Percentiles rank a stretch among this genome's conserved stretches.
phyloP scores from a whole-genome alignment of 169 alveolate species.

The Plasmodium inui region DNA sequence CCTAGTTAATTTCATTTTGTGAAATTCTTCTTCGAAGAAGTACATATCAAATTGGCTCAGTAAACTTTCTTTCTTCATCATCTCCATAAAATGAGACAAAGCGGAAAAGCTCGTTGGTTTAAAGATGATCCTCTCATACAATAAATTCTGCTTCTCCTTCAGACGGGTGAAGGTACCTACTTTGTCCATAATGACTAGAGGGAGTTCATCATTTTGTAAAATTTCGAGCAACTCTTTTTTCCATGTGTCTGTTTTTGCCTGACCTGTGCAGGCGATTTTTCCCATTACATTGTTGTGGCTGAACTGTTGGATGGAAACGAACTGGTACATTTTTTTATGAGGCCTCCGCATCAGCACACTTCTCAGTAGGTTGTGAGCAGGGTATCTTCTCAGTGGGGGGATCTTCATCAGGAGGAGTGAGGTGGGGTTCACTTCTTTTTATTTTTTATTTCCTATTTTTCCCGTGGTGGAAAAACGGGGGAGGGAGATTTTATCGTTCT shows the following conservation, averaged over 20 bases:
- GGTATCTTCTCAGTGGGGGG: neutral
- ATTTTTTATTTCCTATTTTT: too few species aligned
- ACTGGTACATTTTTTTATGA: neutral
- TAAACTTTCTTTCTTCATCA: constrained; percentile 11
- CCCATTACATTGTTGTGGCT: constrained; percentile 3
- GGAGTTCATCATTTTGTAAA: neutral
- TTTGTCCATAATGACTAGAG: neutral
- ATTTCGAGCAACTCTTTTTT: constrained; percentile 8
- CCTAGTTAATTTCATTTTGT: constrained; percentile 46
- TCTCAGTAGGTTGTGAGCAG: neutral
- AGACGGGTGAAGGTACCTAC: constrained; percentile 24
- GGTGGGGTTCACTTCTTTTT: neutral
- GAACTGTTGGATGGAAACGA: neutral
- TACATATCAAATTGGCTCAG: constrained; percentile 28
- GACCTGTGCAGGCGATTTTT: constrained; percentile 16
- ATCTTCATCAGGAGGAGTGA: neutral
- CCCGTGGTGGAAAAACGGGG: neutral
- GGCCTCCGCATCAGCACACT: neutral
- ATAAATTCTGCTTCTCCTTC: constrained; percentile 1
- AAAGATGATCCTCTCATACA: constrained; percentile 26
- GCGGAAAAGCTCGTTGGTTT: constrained; percentile 12
- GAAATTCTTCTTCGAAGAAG: constrained; percentile 19
- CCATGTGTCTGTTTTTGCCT: neutral
- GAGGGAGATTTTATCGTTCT: too few species aligned
- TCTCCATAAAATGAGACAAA: constrained; percentile 17